Conservation (phyloP, 2,329 filamentous ascomycete genomes). For the Aureobasidium namibiae region DNA sequence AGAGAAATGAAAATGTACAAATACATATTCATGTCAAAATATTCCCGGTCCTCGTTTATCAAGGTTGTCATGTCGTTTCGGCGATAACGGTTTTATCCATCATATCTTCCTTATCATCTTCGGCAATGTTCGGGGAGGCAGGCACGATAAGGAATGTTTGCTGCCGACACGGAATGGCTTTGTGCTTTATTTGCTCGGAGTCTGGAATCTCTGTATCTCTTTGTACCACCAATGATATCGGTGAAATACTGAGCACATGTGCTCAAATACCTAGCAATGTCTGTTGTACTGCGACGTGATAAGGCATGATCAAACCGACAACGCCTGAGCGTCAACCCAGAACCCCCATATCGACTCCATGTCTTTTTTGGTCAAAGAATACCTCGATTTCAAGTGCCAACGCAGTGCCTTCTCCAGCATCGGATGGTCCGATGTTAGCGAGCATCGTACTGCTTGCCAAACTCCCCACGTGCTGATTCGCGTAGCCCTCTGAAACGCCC, state of each 20-base stretch:
- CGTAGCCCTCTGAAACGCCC: too few species aligned
- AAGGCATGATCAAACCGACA: background rate
- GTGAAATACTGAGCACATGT: too few species aligned
- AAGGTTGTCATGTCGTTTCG: background rate
- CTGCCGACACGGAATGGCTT: too few species aligned
- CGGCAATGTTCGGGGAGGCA: background rate
- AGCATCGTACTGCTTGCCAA: background rate
- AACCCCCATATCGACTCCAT: background rate
- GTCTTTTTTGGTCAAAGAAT: background rate
- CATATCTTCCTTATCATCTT: background rate
- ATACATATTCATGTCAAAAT: background rate
- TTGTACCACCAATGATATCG: too few species aligned
- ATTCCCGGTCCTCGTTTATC: background rate
- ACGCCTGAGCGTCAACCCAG: background rate
- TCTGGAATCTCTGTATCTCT: background rate
- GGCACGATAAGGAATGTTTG: background rate
- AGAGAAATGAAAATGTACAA: too few species aligned
- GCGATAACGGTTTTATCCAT: background rate
- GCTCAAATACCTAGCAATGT: too few species aligned
- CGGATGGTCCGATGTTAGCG: background rate
- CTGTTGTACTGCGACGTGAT: background rate
- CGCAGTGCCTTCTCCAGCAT: background rate
- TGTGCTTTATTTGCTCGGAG: background rate
- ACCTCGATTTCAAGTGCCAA: background rate
- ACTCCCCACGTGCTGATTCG: background rate